A percentile compares a stretch with the other conserved stretches of the same genome.
phyloP scores from a whole-genome alignment of 2,329 filamentous ascomycete genomes.

The Talaromyces sp. region DNA sequence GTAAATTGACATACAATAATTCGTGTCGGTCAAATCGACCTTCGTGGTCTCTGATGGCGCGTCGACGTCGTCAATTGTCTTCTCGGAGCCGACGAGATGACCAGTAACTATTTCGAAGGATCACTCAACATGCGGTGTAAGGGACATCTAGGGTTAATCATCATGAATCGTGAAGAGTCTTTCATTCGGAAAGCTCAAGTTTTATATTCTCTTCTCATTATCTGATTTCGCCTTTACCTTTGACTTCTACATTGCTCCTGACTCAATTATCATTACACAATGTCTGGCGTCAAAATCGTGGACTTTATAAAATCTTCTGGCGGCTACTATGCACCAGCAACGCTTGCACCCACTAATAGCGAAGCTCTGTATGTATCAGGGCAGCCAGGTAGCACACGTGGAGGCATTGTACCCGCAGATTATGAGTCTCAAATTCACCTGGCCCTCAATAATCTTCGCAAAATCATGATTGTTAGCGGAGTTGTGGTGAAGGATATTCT shows the following conservation, averaged over 20 bases:
- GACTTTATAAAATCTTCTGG: background rate
- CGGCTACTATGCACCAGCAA: background rate
- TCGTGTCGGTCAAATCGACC: background rate
- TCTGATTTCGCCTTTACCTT: background rate
- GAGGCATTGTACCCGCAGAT: background rate
- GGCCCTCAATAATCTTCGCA: constrained; percentile 1
- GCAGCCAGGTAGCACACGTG: background rate
- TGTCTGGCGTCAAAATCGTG: background rate
- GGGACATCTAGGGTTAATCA: background rate
- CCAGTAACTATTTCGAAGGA: background rate
- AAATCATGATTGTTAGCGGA: background rate
- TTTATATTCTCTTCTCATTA: background rate
- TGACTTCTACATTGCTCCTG: background rate
- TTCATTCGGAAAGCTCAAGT: no score
- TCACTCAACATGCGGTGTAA: background rate
- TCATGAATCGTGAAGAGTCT: background rate
- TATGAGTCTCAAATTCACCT: constrained; percentile 10
- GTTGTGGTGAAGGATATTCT: constrained; percentile 6
- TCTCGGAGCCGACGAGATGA: background rate
- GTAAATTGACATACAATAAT: background rate
- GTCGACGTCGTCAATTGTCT: background rate
- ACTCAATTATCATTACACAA: background rate
- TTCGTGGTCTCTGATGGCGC: background rate
- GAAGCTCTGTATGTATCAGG: background rate
- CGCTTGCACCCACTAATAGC: background rate